Base-by-base conservation (phyloP, 2,329 filamentous ascomycete genomes). In the Aspergillus sp. region DNA sequence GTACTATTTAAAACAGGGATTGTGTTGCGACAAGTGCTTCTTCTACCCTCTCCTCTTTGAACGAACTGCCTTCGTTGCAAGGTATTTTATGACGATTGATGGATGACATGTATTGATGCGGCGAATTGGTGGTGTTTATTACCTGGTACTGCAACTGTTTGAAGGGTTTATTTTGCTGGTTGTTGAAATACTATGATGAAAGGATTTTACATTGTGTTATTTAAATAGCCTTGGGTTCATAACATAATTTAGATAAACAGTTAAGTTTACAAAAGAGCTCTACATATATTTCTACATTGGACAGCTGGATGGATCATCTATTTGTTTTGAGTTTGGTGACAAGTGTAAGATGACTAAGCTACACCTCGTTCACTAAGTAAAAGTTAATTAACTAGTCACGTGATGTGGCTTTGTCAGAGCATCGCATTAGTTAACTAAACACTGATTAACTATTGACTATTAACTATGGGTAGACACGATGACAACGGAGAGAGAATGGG, bases 81-180 rank as follows among this genome's bases (percentile, higher is more conserved):
- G 41, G 54, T 30, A 41, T 51, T 30, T 22, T 45, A 27, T 66
- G 44, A 66, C 39, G 64, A 67, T 52, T 65, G 34, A 37, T 13
- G 12, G 51, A 66, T 63, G 61, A 67, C 30, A 55, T 62, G 57
- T 60, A 58, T 57, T 59, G 45, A 34, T 27, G 22, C 15, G 54
- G 54, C 49, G 58, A 58, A 53, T 57, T 27, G 64, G 63, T 66
- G 64, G 66, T 68, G 37, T 58, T 41, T 50, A 48, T 41, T 50
- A 48, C 19, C 40, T n/a, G 45, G 45, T 47, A 19, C 44, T 46
- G 44, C 17, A 27, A 20, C 48, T 22, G 13, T 40, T 49, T 46
- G 44, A 24, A 58, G 46, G 33, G n/a, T 33, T 17, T 3, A 22
- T 45, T 52, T 49, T 24, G 15, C 41, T 39, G 33, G 17, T 24